Percentiles rank a stretch among this genome's conserved stretches.
phyloP scores from a whole-genome alignment of 2,329 filamentous ascomycete genomes.

The Beauveria sp. region DNA sequence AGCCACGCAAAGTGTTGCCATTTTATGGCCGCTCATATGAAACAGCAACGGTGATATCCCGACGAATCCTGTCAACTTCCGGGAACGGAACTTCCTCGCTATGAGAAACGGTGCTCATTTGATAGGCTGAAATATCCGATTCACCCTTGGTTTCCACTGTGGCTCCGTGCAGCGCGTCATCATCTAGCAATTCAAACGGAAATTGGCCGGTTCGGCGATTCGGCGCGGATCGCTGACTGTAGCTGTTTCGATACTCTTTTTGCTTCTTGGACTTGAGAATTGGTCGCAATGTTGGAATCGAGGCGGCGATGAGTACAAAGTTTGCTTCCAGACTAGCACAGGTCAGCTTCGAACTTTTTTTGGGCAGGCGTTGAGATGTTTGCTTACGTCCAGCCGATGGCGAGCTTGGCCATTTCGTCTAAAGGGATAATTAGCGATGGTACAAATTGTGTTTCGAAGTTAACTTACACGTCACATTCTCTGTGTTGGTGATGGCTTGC shows the following conservation, averaged over 20 bases:
- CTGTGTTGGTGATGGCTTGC: background rate
- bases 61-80: background rate
- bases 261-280: background rate
- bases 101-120: background rate
- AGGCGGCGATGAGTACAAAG: background rate
- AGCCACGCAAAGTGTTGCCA: too few relatives aligned
- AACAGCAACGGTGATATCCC: background rate
- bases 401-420: background rate
- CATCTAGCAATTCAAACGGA: background rate
- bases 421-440: background rate
- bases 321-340: background rate
- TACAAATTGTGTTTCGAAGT: background rate
- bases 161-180: background rate
- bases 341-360: background rate
- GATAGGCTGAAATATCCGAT: background rate
- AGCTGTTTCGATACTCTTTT: background rate
- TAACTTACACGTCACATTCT: background rate
- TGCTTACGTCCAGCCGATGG: background rate
- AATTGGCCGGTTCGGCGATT: background rate
- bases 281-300: background rate
- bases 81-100: background rate
- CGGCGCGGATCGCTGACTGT: background rate
- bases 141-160: background rate
- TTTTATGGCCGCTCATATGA: background rate
- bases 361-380: too few relatives aligned